Evolutionary conservation across 768 basidiomycete species (phyloP).

Genomic region (Pseudohyphozyma bogoriensis): DNA sequence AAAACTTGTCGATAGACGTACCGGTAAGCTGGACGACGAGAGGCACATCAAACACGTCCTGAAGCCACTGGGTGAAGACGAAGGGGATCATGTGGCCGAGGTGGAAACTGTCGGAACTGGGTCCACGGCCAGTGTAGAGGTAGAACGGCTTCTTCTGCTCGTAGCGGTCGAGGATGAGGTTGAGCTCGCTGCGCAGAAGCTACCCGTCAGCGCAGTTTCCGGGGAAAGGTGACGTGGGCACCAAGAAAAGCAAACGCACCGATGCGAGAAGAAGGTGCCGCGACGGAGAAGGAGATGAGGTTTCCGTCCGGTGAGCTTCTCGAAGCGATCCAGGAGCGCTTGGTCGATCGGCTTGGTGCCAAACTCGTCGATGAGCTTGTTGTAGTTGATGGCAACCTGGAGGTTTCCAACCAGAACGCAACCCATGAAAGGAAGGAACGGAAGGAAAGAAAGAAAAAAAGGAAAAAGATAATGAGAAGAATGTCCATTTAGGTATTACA

Average conservation of each 20-base stretch:
- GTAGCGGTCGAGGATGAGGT: slow-evolving; percentile 85
- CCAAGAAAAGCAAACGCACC: no score
- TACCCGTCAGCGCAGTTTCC: neutral
- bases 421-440: neutral
- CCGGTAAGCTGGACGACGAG: slow-evolving; percentile 93
- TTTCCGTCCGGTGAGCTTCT: slow-evolving; percentile 72
- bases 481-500: no score
- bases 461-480: neutral
- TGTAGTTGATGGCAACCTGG: slow-evolving; percentile 82
- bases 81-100: slow-evolving; percentile 96
- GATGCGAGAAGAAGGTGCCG: slow-evolving; percentile 96
- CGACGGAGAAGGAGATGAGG: slow-evolving; percentile 82
- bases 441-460: neutral
- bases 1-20: slow-evolving; percentile 40
- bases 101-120: slow-evolving; percentile 94
- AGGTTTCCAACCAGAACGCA: neutral
- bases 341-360: slow-evolving; percentile 74
- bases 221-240: no score
- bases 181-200: slow-evolving; percentile 59
- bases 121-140: slow-evolving; percentile 93
- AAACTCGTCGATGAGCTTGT: slow-evolving; percentile 87
- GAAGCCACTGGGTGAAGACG: slow-evolving; percentile 96
- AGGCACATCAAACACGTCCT: slow-evolving; percentile 89
- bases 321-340: slow-evolving; percentile 74
- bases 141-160: slow-evolving; percentile 97